Evolutionary conservation across 1,284 basidiomycete genomes (phyloP).

Genomic region (Phellopilus nigrolimitatus): DNA sequence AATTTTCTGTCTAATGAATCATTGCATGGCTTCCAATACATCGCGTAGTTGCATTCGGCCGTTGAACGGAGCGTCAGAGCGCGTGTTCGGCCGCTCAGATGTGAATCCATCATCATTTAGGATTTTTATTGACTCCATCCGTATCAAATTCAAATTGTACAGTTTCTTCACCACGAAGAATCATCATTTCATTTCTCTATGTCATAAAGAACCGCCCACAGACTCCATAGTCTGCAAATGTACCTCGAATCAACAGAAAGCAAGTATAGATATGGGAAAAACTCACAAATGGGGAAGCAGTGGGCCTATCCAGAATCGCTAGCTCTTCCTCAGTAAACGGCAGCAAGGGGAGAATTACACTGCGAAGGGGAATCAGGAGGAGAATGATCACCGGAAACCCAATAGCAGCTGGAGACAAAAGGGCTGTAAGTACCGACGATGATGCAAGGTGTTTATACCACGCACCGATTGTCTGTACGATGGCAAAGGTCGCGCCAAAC

Average conservation of each 20-base stretch:
- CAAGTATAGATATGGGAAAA: neutral
- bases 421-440: neutral
- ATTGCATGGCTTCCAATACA: neutral
- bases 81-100: too few species aligned
- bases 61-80: too few species aligned
- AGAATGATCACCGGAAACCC: slow-evolving; percentile 92
- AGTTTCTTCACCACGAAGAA: neutral
- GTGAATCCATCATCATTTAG: too few species aligned
- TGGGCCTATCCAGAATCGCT: slow-evolving; percentile 80
- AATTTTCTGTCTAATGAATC: neutral
- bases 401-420: slow-evolving; percentile 61
- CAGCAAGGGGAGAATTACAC: slow-evolving; percentile 67
- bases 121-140: too few species aligned
- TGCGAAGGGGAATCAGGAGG: slow-evolving; percentile 80
- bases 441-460: slow-evolving; percentile 16
- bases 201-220: slow-evolving; percentile 43
- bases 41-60: too few species aligned
- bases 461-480: slow-evolving; percentile 87
- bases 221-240: slow-evolving; percentile 50
- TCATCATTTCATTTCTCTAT: neutral
- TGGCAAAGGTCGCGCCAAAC: slow-evolving; percentile 87
- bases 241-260: slow-evolving; percentile 6
- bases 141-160: neutral
- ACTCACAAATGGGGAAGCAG: slow-evolving; percentile 80
- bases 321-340: slow-evolving; percentile 83